These are phyloP conservation scores for Carex cristatella DNA, from an alignment of 176 grass and related monocot species.

Conservation along the genomic window DNA sequence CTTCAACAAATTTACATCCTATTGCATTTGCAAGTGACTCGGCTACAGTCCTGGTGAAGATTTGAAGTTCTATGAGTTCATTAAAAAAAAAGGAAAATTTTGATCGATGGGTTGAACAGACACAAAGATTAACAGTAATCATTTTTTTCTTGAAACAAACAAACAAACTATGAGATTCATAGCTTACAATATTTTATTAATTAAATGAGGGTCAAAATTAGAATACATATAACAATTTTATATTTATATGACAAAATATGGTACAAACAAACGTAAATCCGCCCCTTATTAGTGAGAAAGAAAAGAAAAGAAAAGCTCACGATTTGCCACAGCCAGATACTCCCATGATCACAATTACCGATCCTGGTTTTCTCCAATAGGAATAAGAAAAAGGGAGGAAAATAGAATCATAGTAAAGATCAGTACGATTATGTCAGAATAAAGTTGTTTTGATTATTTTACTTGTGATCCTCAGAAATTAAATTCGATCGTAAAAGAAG, in stretches of 20 bases:
- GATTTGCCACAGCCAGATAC: constrained; percentile 92
- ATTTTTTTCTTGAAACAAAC: no score
- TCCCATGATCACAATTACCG: constrained; percentile 78
- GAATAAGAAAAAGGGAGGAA: not conserved
- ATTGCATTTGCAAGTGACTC: constrained; percentile 50
- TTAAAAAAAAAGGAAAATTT: not conserved
- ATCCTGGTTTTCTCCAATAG: constrained; percentile 31
- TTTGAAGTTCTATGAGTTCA: not conserved
- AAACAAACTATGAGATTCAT: no score
- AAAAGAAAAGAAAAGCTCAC: constrained; percentile 35
- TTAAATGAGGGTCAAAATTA: no score
- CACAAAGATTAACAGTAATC: no score
- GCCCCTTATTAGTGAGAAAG: not conserved
- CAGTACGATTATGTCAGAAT: not conserved
- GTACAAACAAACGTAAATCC: no score
- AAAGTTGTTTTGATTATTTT: no score
- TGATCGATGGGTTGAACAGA: no score
- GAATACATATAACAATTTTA: no score
- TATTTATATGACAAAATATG: no score
- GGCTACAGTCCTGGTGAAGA: constrained; percentile 52
- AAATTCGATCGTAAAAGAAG: not conserved
- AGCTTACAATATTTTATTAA: no score
- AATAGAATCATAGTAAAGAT: not conserved
- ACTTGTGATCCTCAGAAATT: not conserved
- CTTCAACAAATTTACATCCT: constrained; percentile 70